Base-by-base conservation (phyloP, 371 early-diverging fungal genomes). In the Choanephora cucurbitarum region DNA sequence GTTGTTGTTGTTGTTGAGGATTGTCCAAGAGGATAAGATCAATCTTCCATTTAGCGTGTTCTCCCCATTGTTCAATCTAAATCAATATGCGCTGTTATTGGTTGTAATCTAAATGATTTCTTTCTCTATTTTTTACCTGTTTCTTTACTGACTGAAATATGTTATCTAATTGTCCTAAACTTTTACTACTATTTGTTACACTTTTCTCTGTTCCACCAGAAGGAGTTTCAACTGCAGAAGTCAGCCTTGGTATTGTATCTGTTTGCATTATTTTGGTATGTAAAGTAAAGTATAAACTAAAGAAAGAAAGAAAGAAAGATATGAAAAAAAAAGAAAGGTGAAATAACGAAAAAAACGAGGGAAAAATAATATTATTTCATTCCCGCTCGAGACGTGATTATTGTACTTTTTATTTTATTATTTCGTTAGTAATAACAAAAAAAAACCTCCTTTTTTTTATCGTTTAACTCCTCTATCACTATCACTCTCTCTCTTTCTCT, bases 1-100 rank as follows among this genome's bases (percentile, higher is more conserved):
- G 28, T 14, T 24, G 14, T 33, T 57, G 41, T 32, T 49, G 51
- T 46, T 34, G 45, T 31, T 50, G 56, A 14, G 62, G 60, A 37
- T 67, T 61, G 44, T 71, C 72, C 40, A 71, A 55, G 32, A 67
- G 49, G 10, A 71, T 60, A 11, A 71, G 44, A 33, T 71, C 71
- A 18, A 71, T 71, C 32, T 71, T 71, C 71, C 71, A 71, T 37
- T 67, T 67, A 24, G 71, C 71, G 57, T 67, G 58, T 47, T 71
- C 71, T 28, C 71, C 71, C 71, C 71, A 71, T 49, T 62, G 60
- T 46, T 66, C 63, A 66, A 70, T 63, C 70, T 69, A 21, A 15
- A 33, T 15, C 11, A 5, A 3, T 42, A n/a, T n/a, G n/a, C n/a
- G n/a, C n/a, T n/a, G n/a, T n/a, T n/a, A n/a, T 23, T 41, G 10